Conservation (phyloP, 164 flowering plant species). For the Piper betle region DNA sequence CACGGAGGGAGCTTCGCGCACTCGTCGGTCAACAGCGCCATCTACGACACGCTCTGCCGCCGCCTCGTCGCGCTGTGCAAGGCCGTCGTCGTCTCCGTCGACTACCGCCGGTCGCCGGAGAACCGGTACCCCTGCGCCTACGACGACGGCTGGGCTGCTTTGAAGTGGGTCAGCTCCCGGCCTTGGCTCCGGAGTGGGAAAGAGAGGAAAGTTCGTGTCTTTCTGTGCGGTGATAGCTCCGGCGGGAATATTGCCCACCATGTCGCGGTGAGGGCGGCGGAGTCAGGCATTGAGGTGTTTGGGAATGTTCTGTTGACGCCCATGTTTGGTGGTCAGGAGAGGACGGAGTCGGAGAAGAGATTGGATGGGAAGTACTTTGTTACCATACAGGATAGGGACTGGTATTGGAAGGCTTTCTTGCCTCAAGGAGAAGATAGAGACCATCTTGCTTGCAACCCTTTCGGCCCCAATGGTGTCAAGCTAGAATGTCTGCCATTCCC, state of each 20-base stretch:
- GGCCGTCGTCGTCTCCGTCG: constrained; percentile 68
- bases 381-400: constrained; percentile 51
- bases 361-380: constrained; percentile 72
- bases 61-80: constrained; percentile 48
- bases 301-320: constrained; percentile 69
- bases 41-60: constrained; percentile 66
- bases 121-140: constrained; percentile 63
- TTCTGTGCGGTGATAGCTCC: constrained; percentile 72
- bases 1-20: constrained; percentile 92
- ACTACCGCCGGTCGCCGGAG: constrained; percentile 75
- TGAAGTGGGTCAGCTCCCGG: constrained; percentile 54
- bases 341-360: constrained; percentile 65
- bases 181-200: constrained; percentile 53
- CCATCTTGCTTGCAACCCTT: constrained; percentile 72
- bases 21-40: constrained; percentile 63
- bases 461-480: constrained; percentile 50
- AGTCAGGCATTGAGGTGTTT: constrained; percentile 39
- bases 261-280: constrained; percentile 43
- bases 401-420: constrained; percentile 85
- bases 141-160: constrained; percentile 77
- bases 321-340: constrained; percentile 65
- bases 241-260: constrained; percentile 71
- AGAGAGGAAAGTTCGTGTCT: constrained; percentile 52
- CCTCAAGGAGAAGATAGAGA: constrained; percentile 70
- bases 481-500: constrained; percentile 55